Base-by-base conservation (phyloP, 768 basidiomycete genomes). In the Amanita phalloides region DNA sequence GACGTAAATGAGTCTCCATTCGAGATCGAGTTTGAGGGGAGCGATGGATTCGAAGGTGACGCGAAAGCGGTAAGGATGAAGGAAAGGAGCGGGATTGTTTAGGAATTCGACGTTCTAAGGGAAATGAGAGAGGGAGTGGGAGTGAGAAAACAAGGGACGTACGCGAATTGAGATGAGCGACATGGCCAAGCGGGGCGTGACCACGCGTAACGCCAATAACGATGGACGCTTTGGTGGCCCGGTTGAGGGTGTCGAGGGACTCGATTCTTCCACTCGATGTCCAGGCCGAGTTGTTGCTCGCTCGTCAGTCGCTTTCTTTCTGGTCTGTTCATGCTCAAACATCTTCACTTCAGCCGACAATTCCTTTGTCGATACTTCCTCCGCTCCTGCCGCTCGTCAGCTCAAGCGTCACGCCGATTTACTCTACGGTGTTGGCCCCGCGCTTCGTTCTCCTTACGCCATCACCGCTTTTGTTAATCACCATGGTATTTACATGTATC, bases 41-140 rank as follows among this genome's bases (percentile, higher is more conserved):
- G 92, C 86, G 58, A 97, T 91, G 65, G 93, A 97, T 65, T 98
- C 96, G 58, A 99, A 99, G 2, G 92, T 95, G 62, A 98, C 93
- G 57, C 89, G 83, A 66, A 97, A 96, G 58, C 80, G 78, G 68
- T 98, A 98, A 26, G 82, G 74, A 62, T 98, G 93, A 9, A 84
- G 79, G 68, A 97, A 98, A 58, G 82, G 79, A 14, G 92, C 90
- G 6, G 91, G 92, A 68, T 94, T 94, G 71, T 92, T 93, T 63
- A 95, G 74, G 58, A 93, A 92, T 65, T 90, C 85, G 57, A 89
- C 86, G 65, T 90, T 84, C 86, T 89, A 11, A 0, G 32, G 32
- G 10, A 10, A 13, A 4, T 2, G 10, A 13, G 35, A 5, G 45
- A 25, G 30, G 2, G 8, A 8, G 30, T 1, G 3, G 1, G 8